A percentile compares a stretch with the other conserved stretches of the same genome.
Evolutionary conservation across 495 filamentous ascomycete genomes (phyloP).

Genomic region (Podospora australis): DNA sequence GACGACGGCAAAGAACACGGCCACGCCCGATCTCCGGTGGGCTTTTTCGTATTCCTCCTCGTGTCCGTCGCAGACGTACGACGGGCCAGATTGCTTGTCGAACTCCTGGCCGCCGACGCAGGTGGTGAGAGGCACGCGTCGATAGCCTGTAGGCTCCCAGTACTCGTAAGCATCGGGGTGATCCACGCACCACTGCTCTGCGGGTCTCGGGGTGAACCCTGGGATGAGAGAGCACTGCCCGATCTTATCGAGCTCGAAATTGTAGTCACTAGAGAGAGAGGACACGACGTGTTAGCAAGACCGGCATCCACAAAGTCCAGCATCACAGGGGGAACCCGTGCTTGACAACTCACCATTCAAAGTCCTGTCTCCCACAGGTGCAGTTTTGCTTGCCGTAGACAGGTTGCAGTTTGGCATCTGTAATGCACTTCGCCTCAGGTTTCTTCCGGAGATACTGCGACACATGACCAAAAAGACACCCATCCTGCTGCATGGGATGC

Average conservation of each 20-base stretch:
- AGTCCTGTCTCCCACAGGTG: slow-evolving; percentile 75
- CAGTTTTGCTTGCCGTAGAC: slow-evolving; percentile 68
- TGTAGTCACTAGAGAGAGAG: slow-evolving; percentile 88
- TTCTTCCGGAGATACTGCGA: slow-evolving; percentile 90
- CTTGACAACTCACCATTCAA: slow-evolving; percentile 72
- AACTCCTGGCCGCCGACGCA: slow-evolving; percentile 67
- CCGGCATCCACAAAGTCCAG: neutral
- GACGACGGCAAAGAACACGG: slow-evolving; percentile 81
- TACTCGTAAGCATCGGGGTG: slow-evolving; percentile 65
- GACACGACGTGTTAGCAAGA: slow-evolving; percentile 3
- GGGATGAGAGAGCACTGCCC: slow-evolving; percentile 68
- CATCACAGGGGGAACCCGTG: neutral
- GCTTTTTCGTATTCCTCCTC: slow-evolving; percentile 70
- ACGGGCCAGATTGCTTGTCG: slow-evolving; percentile 52
- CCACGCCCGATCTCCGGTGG: slow-evolving; percentile 58
- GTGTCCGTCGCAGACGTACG: slow-evolving; percentile 65
- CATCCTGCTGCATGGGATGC: slow-evolving; percentile 65
- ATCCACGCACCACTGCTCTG: slow-evolving; percentile 54
- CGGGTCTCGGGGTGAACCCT: slow-evolving; percentile 62
- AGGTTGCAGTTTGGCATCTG: slow-evolving; percentile 58
- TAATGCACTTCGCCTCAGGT: slow-evolving; percentile 64
- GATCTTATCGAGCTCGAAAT: slow-evolving; percentile 72
- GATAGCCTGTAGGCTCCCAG: slow-evolving; percentile 78
- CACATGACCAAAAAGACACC: slow-evolving; percentile 89
- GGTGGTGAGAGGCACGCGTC: slow-evolving; percentile 82